phyloP scores from a whole-genome alignment of 2,329 filamentous ascomycete species.

The Fusarium subtropicale region DNA sequence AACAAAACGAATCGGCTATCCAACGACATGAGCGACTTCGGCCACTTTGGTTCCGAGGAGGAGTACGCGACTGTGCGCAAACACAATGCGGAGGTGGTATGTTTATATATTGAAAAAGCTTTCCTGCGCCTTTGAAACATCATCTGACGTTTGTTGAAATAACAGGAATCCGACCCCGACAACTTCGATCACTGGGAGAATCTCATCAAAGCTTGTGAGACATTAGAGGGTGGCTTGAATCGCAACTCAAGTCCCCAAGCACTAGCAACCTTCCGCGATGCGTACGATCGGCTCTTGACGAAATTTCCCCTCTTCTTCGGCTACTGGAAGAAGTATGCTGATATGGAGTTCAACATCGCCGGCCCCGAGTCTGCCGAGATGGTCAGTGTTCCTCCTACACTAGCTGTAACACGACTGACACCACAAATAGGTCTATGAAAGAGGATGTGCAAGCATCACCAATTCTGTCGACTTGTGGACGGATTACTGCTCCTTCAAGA shows the following conservation, averaged over 20 bases:
- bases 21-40: constrained; percentile 74
- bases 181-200: constrained; percentile 97
- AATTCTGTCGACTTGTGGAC: constrained; percentile 97
- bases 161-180: constrained; percentile 77
- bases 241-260: constrained; percentile 96
- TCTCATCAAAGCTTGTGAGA: constrained; percentile 83
- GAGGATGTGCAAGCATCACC: constrained; percentile 91
- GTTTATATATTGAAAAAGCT: constrained; percentile 26
- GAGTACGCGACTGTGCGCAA: constrained; percentile 86
- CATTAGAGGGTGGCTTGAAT: constrained; percentile 91
- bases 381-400: constrained; percentile 64
- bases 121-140: constrained; percentile 2
- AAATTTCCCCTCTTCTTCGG: constrained; percentile 97
- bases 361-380: constrained; percentile 97
- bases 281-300: constrained; percentile 91
- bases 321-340: constrained; percentile 99
- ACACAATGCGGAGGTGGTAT: constrained; percentile 80
- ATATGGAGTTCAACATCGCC: constrained; percentile 95
- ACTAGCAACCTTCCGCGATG: constrained; percentile 85
- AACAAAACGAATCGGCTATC: constrained; percentile 7
- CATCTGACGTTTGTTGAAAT: constrained; percentile 38
- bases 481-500: constrained; percentile 97
- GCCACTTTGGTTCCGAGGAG: constrained; percentile 78
- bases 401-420: constrained; percentile 23
- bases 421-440: constrained; percentile 83